Conservation (phyloP, 1,139 yeast species). For the Blastobotrys persicus region DNA sequence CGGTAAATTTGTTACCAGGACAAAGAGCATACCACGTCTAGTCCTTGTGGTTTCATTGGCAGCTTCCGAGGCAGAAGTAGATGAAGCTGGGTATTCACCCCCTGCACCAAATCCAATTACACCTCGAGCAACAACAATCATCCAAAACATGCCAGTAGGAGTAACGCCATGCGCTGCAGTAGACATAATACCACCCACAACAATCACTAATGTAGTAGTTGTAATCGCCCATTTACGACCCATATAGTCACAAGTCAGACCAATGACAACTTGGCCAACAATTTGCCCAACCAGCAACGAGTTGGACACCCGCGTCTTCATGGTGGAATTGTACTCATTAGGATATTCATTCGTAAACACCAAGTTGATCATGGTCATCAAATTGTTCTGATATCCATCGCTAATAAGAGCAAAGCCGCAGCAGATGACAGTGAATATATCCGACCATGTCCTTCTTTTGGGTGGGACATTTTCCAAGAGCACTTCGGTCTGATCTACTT, state of each 20-base stretch:
- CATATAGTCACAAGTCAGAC: conserved; percentile 54
- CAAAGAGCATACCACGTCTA: conserved; percentile 62
- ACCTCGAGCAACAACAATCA: conserved; percentile 66
- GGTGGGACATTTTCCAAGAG: neutral
- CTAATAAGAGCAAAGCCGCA: conserved; percentile 60
- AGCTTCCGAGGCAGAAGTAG: conserved; percentile 69
- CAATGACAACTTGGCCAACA: conserved; percentile 55
- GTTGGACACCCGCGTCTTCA: conserved; percentile 58
- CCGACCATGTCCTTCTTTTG: conserved; percentile 16
- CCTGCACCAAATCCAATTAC: conserved; percentile 71
- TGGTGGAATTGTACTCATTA: conserved; percentile 41
- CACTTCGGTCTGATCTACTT: neutral
- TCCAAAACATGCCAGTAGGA: conserved; percentile 66
- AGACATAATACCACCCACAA: conserved; percentile 54
- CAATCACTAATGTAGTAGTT: conserved; percentile 52
- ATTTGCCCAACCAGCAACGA: conserved; percentile 58
- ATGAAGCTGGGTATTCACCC: conserved; percentile 72
- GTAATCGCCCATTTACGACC: conserved; percentile 60
- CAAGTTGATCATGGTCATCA: conserved; percentile 57
- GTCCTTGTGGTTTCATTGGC: conserved; percentile 61
- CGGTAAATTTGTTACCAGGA: conserved; percentile 69
- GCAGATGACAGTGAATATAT: conserved; percentile 46
- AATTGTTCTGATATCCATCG: conserved; percentile 63
- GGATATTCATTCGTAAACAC: conserved; percentile 50
- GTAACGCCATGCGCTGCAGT: conserved; percentile 59